These are phyloP conservation scores for Plantago ovata DNA, from an alignment of 257 asterid species.

Conservation along the genomic window DNA sequence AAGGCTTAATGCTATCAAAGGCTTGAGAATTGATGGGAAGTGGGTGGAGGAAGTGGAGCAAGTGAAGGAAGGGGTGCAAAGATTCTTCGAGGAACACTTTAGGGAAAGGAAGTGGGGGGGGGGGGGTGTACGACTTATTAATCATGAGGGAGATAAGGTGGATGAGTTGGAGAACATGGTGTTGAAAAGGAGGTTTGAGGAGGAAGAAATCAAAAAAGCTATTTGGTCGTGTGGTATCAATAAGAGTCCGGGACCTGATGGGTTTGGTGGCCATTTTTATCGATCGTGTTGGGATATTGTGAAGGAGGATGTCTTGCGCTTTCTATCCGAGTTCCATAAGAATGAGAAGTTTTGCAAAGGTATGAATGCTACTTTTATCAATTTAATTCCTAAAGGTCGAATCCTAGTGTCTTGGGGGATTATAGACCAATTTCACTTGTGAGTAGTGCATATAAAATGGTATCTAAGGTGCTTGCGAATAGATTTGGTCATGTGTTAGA, in stretches of 20 bases:
- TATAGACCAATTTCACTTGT: no score
- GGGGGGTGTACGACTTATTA: no score
- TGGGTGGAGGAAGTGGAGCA: background rate
- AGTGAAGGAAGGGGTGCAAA: background rate
- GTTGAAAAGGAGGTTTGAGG: background rate
- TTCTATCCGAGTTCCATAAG: background rate
- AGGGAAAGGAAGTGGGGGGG: background rate
- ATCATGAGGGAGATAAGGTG: no score
- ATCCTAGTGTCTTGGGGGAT: no score
- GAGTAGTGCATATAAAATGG: no score
- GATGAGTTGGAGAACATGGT: no score
- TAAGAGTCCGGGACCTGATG: constrained; percentile 1
- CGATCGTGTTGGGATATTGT: background rate
- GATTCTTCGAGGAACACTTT: background rate
- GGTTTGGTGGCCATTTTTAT: background rate
- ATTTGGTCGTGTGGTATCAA: background rate
- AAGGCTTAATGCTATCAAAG: background rate
- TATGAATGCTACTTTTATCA: background rate
- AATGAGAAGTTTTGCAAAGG: background rate
- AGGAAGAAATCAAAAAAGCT: background rate
- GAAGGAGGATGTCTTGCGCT: background rate
- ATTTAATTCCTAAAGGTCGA: background rate
- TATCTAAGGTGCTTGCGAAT: no score
- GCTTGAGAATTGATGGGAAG: background rate
- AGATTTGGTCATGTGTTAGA: no score